Percentiles rank a stretch among this genome's conserved stretches.
These are phyloP conservation scores for Kluyveromyces aestuarii DNA, from an alignment of 805 yeast species.

Conservation along the genomic window DNA sequence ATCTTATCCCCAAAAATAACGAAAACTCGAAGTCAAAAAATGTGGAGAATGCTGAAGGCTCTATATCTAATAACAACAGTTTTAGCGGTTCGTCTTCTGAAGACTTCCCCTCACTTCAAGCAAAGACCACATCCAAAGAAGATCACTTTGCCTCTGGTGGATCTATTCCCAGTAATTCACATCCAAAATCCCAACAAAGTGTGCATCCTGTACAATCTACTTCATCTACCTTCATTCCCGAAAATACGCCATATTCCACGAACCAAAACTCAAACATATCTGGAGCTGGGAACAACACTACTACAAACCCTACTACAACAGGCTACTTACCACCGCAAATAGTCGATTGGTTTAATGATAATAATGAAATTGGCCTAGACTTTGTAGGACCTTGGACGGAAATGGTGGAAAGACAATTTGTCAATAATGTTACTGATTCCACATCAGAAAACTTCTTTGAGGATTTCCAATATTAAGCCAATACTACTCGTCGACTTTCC, in stretches of 20 bases:
- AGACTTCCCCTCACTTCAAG: neutral
- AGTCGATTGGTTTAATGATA: conserved; percentile 42
- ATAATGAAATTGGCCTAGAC: conserved; percentile 44
- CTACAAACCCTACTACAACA: neutral
- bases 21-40: neutral
- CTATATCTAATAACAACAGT: neutral
- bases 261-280: neutral
- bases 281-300: neutral
- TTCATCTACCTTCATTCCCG: neutral
- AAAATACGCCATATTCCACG: neutral
- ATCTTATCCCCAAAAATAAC: neutral
- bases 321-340: conserved; percentile 22
- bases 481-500: too few relatives aligned
- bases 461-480: neutral
- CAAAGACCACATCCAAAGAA: neutral
- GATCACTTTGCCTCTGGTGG: neutral
- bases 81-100: neutral
- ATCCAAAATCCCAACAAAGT: too few relatives aligned
- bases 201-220: neutral
- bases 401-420: conserved; percentile 60
- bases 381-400: conserved; percentile 75
- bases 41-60: neutral
- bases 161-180: neutral
- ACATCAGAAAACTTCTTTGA: conserved; percentile 7
- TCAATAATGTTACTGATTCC: conserved; percentile 24